Evolutionary conservation across 2,329 filamentous ascomycete species (phyloP).

Genomic region (Aspergillus quadrilineatus): DNA sequence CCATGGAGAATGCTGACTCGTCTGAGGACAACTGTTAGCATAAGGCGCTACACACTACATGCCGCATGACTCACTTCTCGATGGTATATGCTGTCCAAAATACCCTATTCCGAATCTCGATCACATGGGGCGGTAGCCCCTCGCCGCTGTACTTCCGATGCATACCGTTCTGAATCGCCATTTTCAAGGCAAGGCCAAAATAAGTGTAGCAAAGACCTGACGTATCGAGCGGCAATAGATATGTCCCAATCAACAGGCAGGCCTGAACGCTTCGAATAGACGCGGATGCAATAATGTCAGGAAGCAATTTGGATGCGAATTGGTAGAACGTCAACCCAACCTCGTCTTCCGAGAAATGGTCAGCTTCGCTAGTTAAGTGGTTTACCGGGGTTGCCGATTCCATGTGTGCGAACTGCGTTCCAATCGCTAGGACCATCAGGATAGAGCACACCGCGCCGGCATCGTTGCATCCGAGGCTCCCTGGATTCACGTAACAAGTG

Average conservation of each 20-base stretch:
- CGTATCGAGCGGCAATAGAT: constrained; percentile 56
- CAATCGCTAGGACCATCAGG: constrained; percentile 45
- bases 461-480: constrained; percentile 37
- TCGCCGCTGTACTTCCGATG: constrained; percentile 53
- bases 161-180: constrained; percentile 62
- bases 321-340: constrained; percentile 59
- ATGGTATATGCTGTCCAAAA: constrained; percentile 60
- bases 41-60: background rate
- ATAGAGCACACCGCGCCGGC: constrained; percentile 44
- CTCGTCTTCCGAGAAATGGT: constrained; percentile 51
- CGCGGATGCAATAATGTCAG: constrained; percentile 57
- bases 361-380: constrained; percentile 29
- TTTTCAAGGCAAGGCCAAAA: constrained; percentile 55
- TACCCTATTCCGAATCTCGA: constrained; percentile 56
- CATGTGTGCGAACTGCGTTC: constrained; percentile 47
- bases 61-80: constrained; percentile 47
- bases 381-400: constrained; percentile 40
- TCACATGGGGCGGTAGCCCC: constrained; percentile 48
- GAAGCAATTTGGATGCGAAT: constrained; percentile 54
- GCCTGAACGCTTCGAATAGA: constrained; percentile 60
- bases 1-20: constrained; percentile 59
- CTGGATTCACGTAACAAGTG: constrained; percentile 38
- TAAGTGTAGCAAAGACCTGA: constrained; percentile 59
- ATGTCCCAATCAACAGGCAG: constrained; percentile 57
- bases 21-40: constrained; percentile 31